phyloP scores from a whole-genome alignment of 192 early-diverging fungal genomes.

The Coemansia asiatica region DNA sequence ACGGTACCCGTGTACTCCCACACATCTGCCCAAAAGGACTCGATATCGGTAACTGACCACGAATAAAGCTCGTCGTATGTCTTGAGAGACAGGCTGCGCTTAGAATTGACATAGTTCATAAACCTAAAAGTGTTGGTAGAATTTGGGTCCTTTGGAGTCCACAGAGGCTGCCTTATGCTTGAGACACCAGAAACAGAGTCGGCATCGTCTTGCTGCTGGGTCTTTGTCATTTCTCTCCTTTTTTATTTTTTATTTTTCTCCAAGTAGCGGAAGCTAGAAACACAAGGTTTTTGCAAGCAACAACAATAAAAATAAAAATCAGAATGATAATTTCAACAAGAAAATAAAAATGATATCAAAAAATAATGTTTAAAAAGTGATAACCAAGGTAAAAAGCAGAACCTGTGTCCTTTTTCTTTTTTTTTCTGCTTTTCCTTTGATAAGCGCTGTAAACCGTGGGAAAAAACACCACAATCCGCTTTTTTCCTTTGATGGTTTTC shows the following conservation, averaged over 20 bases:
- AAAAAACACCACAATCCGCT: too few species aligned
- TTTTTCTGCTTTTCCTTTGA: not conserved
- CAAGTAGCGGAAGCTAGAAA: too few species aligned
- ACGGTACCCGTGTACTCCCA: constrained; percentile 68
- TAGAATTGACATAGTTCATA: constrained; percentile 68
- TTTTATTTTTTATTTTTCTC: constrained; percentile 31
- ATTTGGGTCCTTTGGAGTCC: constrained; percentile 61
- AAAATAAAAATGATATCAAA: not conserved
- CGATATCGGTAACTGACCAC: constrained; percentile 78
- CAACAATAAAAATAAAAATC: not conserved
- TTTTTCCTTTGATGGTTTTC: too few species aligned
- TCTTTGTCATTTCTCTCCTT: constrained; percentile 7
- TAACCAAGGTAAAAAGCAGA: too few species aligned
- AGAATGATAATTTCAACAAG: too few species aligned
- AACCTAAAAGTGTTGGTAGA: constrained; percentile 73
- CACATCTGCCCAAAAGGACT: constrained; percentile 83
- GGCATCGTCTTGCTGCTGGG: not conserved
- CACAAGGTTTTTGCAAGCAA: not conserved
- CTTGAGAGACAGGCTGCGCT: constrained; percentile 54
- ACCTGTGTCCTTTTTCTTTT: too few species aligned
- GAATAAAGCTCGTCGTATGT: constrained; percentile 76
- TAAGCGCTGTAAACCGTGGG: constrained; percentile 8
- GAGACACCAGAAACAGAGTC: not conserved
- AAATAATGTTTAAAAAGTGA: not conserved
- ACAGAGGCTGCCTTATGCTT: constrained; percentile 43